A percentile compares a stretch with the other conserved stretches of the same genome.
phyloP scores from a whole-genome alignment of 1,284 basidiomycete genomes.

The Phylloboletellus chloephorus region DNA sequence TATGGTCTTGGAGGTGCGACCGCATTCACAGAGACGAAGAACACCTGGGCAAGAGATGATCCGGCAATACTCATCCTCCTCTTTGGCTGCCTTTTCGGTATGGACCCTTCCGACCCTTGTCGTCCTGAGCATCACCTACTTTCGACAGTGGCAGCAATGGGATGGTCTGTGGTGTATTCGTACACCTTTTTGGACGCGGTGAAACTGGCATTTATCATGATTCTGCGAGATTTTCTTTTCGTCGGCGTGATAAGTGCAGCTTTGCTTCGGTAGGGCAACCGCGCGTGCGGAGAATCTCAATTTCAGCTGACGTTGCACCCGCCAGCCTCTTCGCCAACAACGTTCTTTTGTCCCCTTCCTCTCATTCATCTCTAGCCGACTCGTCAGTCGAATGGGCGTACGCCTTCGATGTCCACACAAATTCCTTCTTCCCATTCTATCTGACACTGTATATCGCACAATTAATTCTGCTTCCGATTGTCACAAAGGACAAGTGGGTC shows the following conservation, averaged over 20 bases:
- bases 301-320: background rate
- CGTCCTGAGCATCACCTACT: background rate
- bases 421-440: slow-evolving; percentile 91
- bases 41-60: slow-evolving; percentile 94
- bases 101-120: slow-evolving; percentile 16
- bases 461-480: slow-evolving; percentile 75
- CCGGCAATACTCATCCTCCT: slow-evolving; percentile 88
- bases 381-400: slow-evolving; percentile 86
- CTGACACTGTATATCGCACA: slow-evolving; percentile 84
- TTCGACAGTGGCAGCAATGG: slow-evolving; percentile 62
- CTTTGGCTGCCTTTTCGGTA: slow-evolving; percentile 69
- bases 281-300: background rate
- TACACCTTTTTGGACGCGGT: slow-evolving; percentile 54
- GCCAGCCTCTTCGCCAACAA: slow-evolving; percentile 67
- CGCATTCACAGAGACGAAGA: slow-evolving; percentile 78
- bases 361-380: slow-evolving; percentile 67
- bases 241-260: slow-evolving; percentile 71
- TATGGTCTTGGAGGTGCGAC: background rate
- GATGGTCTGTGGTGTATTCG: slow-evolving; percentile 84
- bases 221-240: slow-evolving; percentile 81
- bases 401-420: slow-evolving; percentile 92
- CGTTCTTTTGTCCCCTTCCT: slow-evolving; percentile 64
- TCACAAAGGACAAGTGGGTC: slow-evolving; percentile 83
- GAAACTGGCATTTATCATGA: slow-evolving; percentile 70
- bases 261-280: slow-evolving; percentile 60